These are phyloP conservation scores for Yarrowia galli DNA, from an alignment of 1,139 yeast species.

Conservation along the genomic window DNA sequence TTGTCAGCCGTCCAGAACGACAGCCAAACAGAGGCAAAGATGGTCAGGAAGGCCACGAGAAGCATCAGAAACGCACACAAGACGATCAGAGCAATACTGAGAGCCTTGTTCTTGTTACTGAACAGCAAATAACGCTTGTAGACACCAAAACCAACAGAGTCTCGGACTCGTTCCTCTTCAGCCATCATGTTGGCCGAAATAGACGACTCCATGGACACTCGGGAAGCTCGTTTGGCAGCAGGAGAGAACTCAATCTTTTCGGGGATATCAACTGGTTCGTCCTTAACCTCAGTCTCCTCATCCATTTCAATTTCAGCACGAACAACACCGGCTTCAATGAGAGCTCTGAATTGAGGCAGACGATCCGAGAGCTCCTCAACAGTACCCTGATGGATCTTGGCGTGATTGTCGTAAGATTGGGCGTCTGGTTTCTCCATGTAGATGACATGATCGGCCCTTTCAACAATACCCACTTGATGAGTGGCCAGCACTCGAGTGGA, in stretches of 20 bases:
- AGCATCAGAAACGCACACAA: conserved; percentile 16
- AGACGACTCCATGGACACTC: background rate
- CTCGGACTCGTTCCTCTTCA: conserved; percentile 45
- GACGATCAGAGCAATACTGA: background rate
- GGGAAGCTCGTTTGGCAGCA: background rate
- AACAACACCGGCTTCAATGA: conserved; percentile 32
- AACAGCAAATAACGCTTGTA: conserved; percentile 24
- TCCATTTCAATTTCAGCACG: conserved; percentile 8
- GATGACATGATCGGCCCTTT: conserved; percentile 64
- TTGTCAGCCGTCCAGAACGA: conserved; percentile 74
- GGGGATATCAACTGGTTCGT: background rate
- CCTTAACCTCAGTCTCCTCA: background rate
- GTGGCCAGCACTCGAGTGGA: conserved; percentile 76
- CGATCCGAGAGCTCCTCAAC: conserved; percentile 25
- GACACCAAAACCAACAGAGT: conserved; percentile 31
- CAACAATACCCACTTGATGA: conserved; percentile 70
- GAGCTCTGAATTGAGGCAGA: conserved; percentile 40
- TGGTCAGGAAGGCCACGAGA: background rate
- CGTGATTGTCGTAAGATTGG: background rate
- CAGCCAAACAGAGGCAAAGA: conserved; percentile 76
- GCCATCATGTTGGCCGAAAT: conserved; percentile 15
- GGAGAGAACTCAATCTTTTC: background rate
- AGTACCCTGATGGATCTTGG: conserved; percentile 5
- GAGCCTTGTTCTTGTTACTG: conserved; percentile 1
- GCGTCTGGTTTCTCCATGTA: conserved; percentile 54